Evolutionary conservation across 805 yeast species (phyloP).

Genomic region (Schwanniomyces sp.): DNA sequence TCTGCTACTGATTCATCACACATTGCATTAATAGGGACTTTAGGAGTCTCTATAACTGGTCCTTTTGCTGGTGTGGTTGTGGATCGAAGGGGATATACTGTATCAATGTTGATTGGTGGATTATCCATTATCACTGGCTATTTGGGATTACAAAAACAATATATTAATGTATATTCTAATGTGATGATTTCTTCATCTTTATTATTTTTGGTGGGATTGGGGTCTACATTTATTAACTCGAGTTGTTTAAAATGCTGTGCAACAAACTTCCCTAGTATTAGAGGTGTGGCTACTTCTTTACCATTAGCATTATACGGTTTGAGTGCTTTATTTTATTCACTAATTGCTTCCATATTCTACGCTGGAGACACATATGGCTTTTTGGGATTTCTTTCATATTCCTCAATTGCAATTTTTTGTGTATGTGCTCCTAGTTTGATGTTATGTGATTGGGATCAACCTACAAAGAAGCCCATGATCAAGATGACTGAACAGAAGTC

Average conservation of each 20-base stretch:
- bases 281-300: constrained; percentile 75
- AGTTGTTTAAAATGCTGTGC: constrained; percentile 76
- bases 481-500: constrained; percentile 5
- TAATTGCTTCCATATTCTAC: constrained; percentile 49
- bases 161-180: constrained; percentile 35
- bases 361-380: constrained; percentile 61
- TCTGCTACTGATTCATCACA: constrained; percentile 62
- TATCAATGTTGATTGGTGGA: constrained; percentile 53
- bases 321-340: constrained; percentile 67
- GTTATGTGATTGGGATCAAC: constrained; percentile 36
- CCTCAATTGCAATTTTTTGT: constrained; percentile 40
- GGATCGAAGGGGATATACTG: constrained; percentile 59
- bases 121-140: constrained; percentile 54
- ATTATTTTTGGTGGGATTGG: constrained; percentile 60
- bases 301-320: constrained; percentile 76
- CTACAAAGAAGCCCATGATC: constrained; percentile 6
- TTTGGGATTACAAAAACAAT: constrained; percentile 53
- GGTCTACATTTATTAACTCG: constrained; percentile 65
- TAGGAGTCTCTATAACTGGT: constrained; percentile 64
- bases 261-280: constrained; percentile 58
- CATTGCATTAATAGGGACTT: constrained; percentile 66
- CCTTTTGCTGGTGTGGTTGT: constrained; percentile 68
- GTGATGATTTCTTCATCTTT: constrained; percentile 45
- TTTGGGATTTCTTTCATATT: constrained; percentile 44
- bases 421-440: constrained; percentile 50